Evolutionary conservation across 2,329 filamentous ascomycete species (phyloP).

Genomic region (Fusarium nurragi): DNA sequence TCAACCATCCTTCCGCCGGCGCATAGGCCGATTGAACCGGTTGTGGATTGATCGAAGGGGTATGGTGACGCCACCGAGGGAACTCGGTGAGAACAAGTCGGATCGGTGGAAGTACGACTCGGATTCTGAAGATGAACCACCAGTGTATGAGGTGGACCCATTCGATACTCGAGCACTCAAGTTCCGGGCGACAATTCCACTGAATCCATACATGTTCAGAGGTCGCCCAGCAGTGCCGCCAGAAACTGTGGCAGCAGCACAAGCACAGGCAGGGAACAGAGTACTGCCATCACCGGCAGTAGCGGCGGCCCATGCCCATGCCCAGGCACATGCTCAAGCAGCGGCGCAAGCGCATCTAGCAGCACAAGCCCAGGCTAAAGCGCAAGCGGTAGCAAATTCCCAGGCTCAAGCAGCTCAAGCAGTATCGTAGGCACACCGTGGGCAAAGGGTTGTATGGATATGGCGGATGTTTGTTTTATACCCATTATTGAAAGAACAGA

Average conservation of each 20-base stretch:
- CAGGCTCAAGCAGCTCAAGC: slow-evolving; percentile 35
- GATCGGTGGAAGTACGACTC: slow-evolving; percentile 90
- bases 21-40: slow-evolving; percentile 84
- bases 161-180: slow-evolving; percentile 68
- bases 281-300: slow-evolving; percentile 42
- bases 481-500: slow-evolving; percentile 36
- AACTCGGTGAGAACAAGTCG: slow-evolving; percentile 56
- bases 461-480: slow-evolving; percentile 42
- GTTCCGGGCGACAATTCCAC: slow-evolving; percentile 68
- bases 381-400: slow-evolving; percentile 34
- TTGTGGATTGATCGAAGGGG: slow-evolving; percentile 88
- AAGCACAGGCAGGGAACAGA: slow-evolving; percentile 39
- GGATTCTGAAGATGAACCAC: slow-evolving; percentile 82
- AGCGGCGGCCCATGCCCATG: slow-evolving; percentile 42
- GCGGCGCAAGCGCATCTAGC: slow-evolving; percentile 44
- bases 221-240: slow-evolving; percentile 49
- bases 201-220: slow-evolving; percentile 56
- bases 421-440: slow-evolving; percentile 15
- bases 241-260: slow-evolving; percentile 41
- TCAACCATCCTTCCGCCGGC: slow-evolving; percentile 79
- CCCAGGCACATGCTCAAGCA: slow-evolving; percentile 43
- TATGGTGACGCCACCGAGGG: slow-evolving; percentile 61
- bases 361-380: slow-evolving; percentile 39
- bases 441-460: slow-evolving; percentile 42
- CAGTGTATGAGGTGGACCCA: slow-evolving; percentile 79